Base-by-base conservation (phyloP, 768 basidiomycete genomes). In the Suillus luteus region DNA sequence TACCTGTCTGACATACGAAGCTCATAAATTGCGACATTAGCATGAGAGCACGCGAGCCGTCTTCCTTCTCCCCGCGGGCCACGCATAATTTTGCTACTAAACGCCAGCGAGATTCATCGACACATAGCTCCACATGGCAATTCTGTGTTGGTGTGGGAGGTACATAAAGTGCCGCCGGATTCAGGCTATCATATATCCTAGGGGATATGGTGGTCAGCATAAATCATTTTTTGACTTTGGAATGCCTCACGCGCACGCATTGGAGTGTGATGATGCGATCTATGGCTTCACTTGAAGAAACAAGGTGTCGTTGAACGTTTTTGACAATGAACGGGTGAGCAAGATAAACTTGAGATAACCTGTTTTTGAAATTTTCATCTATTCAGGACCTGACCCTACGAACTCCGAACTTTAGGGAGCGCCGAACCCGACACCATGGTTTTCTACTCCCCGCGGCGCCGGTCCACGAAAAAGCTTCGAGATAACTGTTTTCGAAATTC, bases 91-190 rank as follows among this genome's bases (percentile, higher is more conserved):
- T 19, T 19, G 52, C 6, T 54, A 35, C 19, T n/a, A 54, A 10
- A 54, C 12, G 19, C 19, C 52, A 54, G 33, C 19, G 33, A 31
- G n/a, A 54, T 12, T 54, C 33, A 19, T 33, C 5, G 6, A 19
- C 52, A 51, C 24, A 51, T 51, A 24, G 27, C 49, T 17, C 49
- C 49, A 12, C 19, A 35, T 54, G 52, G 52, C 31, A 54, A 52
- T 52, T 52, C 10, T 52, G 51, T 31, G 24, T 52, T 19, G 31
- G 17, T 33, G 6, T 12, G 31, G 31, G 52, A n/a, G 33, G 3
- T 33, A 54, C 52, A 54, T 10, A n/a, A 11, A n/a, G 5, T 35
- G 52, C 31, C 19, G 31, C 9, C 17, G 51, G 27, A 33, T 31
- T 10, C 17, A 31, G 15, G 51, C 52, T 35, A 31, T 33, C 19